phyloP scores from a whole-genome alignment of 768 basidiomycete genomes.

The Clitopilus passeckerianus region DNA sequence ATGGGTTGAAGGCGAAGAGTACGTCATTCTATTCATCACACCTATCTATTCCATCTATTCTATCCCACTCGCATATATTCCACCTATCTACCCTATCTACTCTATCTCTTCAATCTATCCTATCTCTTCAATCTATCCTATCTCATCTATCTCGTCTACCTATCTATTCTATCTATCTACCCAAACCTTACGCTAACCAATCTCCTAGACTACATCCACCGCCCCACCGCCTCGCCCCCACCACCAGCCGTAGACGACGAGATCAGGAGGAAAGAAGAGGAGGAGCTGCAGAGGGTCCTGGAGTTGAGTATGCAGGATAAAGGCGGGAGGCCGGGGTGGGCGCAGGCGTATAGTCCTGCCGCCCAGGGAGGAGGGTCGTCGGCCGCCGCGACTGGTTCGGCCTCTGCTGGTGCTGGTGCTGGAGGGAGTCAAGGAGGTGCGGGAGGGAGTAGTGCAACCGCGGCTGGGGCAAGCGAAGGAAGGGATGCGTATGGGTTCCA shows the following conservation, averaged over 20 bases:
- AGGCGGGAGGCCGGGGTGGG: conserved; percentile 67
- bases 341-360: conserved; percentile 30
- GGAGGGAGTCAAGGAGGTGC: conserved; percentile 6
- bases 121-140: neutral
- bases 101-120: neutral
- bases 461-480: conserved; percentile 15
- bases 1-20: conserved; percentile 81
- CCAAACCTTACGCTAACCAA: neutral
- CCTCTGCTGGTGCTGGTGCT: conserved; percentile 12
- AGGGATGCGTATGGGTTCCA: neutral
- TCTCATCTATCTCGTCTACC: neutral
- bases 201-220: conserved; percentile 65
- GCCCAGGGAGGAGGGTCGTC: conserved; percentile 17
- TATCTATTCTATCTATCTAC: neutral
- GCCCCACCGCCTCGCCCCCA: conserved; percentile 52
- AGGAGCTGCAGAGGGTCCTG: conserved; percentile 88
- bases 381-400: conserved; percentile 7
- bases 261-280: conserved; percentile 80
- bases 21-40: conserved; percentile 9
- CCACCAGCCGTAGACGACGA: conserved; percentile 77
- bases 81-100: too few species aligned
- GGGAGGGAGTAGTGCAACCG: conserved; percentile 8
- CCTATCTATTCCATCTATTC: neutral
- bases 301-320: conserved; percentile 93
- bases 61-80: neutral